A percentile compares a stretch with the other conserved stretches of the same genome.
Conservation (phyloP, 805 yeast genomes). For the Komagataella kurtzmanii region DNA sequence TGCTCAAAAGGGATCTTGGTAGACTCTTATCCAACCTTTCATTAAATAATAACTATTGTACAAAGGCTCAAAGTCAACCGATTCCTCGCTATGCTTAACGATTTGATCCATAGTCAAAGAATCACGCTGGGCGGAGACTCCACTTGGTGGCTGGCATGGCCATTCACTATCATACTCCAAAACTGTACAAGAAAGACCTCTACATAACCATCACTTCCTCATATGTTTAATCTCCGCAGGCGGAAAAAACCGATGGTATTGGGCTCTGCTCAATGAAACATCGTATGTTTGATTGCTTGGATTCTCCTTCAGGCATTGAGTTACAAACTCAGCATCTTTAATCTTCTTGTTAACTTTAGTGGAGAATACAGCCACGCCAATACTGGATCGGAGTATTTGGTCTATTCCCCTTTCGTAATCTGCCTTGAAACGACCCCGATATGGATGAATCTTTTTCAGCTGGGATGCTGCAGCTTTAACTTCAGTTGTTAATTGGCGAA, state of each 20-base stretch:
- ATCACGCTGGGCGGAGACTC: too few relatives aligned
- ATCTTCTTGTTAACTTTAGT: slow-evolving; percentile 7
- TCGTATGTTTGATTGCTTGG: slow-evolving; percentile 5
- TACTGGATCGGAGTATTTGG: slow-evolving; percentile 15
- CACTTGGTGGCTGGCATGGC: too few relatives aligned
- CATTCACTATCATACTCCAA: too few relatives aligned
- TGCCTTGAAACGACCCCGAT: not conserved
- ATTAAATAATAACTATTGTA: too few relatives aligned
- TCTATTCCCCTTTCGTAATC: slow-evolving; percentile 4
- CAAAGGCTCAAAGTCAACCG: not conserved
- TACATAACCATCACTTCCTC: not conserved
- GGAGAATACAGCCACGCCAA: slow-evolving; percentile 13
- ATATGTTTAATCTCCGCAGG: not conserved
- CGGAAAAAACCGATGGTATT: slow-evolving; percentile 36
- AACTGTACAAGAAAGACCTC: not conserved
- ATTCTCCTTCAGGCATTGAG: slow-evolving; percentile 2
- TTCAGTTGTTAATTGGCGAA: not conserved
- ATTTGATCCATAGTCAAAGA: too few relatives aligned
- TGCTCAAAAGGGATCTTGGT: too few relatives aligned
- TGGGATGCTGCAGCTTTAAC: not conserved
- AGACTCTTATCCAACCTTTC: not conserved
- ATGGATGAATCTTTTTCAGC: not conserved
- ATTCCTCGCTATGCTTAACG: not conserved
- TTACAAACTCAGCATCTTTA: slow-evolving; percentile 4
- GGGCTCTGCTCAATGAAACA: slow-evolving; percentile 16